Evolutionary conservation across 371 early-diverging fungal genomes (phyloP), one percentile per base, ranked within the genome.

Genomic region (Enterospora canceri): DNA sequence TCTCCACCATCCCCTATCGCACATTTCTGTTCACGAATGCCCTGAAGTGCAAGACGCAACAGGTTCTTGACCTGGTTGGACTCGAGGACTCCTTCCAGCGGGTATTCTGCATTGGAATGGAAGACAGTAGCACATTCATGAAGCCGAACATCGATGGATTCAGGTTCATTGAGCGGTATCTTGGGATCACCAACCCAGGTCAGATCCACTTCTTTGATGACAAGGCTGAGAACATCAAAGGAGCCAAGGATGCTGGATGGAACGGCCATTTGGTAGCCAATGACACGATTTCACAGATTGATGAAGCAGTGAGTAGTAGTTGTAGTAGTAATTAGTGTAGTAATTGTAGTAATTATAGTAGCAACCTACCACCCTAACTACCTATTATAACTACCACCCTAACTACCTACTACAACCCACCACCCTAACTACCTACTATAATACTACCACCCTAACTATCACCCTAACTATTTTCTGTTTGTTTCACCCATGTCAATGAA

Each of bases 181-280:
- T 73, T 12, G 48, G 53, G 18, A 64, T 70, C 50, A 33, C 48
- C 15, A 29, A 29, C 19, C 40, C 30, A 33, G 30, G 35, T 21
- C 57, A 70, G 32, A 50, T 73, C 21, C 56, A 51, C 29, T 73
- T 73, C 29, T 73, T 73, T 56, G 73, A 73, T 30, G 73, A 73
- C 54, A 28, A 55, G 0, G 21, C 47, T 0, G 58, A 15, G 1
- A 73, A 73, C 48, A 59, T 73, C 18, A 2, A 29, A 3, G 34
- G 16, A 19, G 73, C 68, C 15, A 50, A n/a, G 5, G 51, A 33
- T 33, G n/a, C 35, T 2, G 73, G 73, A 35, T 73, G 73, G 73
- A 67, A 58, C 8, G 63, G 26, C 16, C 12, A 40, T 59, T 55
- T 40, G 15, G 59, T 59, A 15, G 12, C 15, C 12, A 24, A 59